Conservation (phyloP, 768 basidiomycete genomes). For the Rhizopogon vesiculosus region DNA sequence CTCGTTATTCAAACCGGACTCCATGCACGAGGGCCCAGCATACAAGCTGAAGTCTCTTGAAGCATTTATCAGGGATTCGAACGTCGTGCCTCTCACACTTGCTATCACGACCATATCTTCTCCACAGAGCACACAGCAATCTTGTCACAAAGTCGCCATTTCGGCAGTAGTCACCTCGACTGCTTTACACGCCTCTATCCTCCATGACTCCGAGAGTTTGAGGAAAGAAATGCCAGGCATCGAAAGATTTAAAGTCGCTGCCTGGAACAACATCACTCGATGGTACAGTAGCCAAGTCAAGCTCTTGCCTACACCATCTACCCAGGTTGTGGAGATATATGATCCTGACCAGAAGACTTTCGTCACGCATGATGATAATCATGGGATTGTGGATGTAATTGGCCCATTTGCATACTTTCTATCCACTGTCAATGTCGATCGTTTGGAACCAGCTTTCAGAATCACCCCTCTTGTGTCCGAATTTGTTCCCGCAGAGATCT, state of each 20-base stretch:
- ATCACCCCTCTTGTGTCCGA: slow-evolving; percentile 61
- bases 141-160: slow-evolving; percentile 26
- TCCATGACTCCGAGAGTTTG: slow-evolving; percentile 76
- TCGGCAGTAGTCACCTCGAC: slow-evolving; percentile 89
- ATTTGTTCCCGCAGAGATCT: slow-evolving; percentile 37
- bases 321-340: slow-evolving; percentile 52
- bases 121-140: slow-evolving; percentile 20
- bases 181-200: slow-evolving; percentile 78
- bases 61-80: slow-evolving; percentile 39
- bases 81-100: slow-evolving; percentile 43
- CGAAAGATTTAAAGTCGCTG: slow-evolving; percentile 87
- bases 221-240: slow-evolving; percentile 67
- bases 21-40: slow-evolving; percentile 18
- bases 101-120: slow-evolving; percentile 45
- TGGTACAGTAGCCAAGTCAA: slow-evolving; percentile 64
- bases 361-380: slow-evolving; percentile 33
- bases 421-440: slow-evolving; percentile 76
- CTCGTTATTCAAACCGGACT: slow-evolving; percentile 59
- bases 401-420: slow-evolving; percentile 90
- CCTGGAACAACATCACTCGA: slow-evolving; percentile 62
- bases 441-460: slow-evolving; percentile 79
- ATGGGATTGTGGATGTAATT: slow-evolving; percentile 40
- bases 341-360: slow-evolving; percentile 48
- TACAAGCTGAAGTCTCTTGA: slow-evolving; percentile 55
- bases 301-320: slow-evolving; percentile 43